Evolutionary conservation across 192 early-diverging fungal species (phyloP).

Genomic region (Umbelopsis isabellina): DNA sequence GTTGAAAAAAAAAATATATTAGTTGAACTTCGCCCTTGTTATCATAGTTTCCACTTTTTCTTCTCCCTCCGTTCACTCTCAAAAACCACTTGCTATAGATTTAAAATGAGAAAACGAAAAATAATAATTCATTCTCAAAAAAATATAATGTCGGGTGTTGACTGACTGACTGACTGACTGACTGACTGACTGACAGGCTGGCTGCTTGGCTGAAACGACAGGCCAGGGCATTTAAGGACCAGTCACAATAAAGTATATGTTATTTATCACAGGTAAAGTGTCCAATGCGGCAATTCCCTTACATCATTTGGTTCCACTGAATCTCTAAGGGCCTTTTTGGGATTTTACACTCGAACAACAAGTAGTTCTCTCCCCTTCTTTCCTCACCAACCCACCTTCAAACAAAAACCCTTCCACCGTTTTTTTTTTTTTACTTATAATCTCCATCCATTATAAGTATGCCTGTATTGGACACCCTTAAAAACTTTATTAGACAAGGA

Average conservation of each 20-base stretch:
- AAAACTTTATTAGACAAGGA: constrained; percentile 53
- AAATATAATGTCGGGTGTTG: not conserved
- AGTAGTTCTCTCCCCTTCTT: not conserved
- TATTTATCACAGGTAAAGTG: not conserved
- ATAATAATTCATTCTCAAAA: constrained; percentile 2
- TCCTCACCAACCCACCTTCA: not conserved
- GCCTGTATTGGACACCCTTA: constrained; percentile 46
- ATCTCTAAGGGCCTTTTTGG: too few relatives aligned
- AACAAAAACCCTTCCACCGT: not conserved
- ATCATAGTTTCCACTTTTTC: constrained; percentile 19
- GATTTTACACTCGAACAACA: too few relatives aligned
- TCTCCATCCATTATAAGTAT: not conserved
- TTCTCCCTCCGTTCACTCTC: constrained; percentile 19
- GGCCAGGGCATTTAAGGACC: too few relatives aligned
- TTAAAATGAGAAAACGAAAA: constrained; percentile 2
- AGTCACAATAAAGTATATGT: too few relatives aligned
- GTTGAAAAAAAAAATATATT: constrained; percentile 8
- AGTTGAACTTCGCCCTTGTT: constrained; percentile 5
- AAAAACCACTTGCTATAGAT: constrained; percentile 11
- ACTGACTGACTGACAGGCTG: too few relatives aligned
- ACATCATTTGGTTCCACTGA: constrained; percentile 9
- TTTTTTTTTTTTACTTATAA: not conserved
- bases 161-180: too few relatives aligned
- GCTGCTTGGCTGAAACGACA: too few relatives aligned
- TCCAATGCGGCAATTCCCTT: not conserved